Evolutionary conservation across 2,329 filamentous ascomycete species (phyloP).

Genomic region (Alternaria metachromatica): DNA sequence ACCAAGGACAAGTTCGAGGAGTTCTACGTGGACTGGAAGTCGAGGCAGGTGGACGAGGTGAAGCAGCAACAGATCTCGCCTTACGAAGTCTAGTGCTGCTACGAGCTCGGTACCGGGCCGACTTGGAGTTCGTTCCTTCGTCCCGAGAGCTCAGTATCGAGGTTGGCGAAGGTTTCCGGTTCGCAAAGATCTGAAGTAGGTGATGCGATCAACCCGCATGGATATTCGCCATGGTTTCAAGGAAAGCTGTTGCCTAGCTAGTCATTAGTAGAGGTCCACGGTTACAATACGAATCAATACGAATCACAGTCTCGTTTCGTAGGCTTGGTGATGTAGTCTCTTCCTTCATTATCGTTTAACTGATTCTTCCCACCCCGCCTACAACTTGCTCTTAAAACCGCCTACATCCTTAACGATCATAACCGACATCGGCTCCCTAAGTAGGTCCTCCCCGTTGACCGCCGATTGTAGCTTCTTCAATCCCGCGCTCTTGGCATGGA

Average conservation of each 20-base stretch:
- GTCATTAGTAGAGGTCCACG: neutral
- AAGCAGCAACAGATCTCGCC: no score
- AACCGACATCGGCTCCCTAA: conserved; percentile 38
- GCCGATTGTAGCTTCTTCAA: conserved; percentile 30
- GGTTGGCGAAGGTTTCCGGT: no score
- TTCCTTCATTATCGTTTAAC: neutral
- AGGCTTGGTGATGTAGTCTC: neutral
- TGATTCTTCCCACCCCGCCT: neutral
- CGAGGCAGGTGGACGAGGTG: no score
- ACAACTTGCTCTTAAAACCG: conserved; percentile 27
- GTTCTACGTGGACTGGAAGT: neutral
- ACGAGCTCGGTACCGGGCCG: no score
- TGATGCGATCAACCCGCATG: no score
- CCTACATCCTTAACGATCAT: conserved; percentile 39
- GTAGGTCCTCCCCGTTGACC: conserved; percentile 39
- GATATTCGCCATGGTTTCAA: no score
- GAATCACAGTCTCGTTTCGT: neutral
- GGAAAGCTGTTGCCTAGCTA: neutral
- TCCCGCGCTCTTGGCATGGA: conserved; percentile 30
- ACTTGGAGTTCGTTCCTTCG: no score
- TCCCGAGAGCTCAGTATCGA: no score
- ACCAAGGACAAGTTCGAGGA: neutral
- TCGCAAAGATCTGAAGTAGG: no score
- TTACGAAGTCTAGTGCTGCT: neutral
- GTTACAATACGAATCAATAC: neutral